Percentiles rank a stretch among this genome's conserved stretches.
Evolutionary conservation across 2,329 filamentous ascomycete species (phyloP).

Genomic region (Sphaceloma murrayae): DNA sequence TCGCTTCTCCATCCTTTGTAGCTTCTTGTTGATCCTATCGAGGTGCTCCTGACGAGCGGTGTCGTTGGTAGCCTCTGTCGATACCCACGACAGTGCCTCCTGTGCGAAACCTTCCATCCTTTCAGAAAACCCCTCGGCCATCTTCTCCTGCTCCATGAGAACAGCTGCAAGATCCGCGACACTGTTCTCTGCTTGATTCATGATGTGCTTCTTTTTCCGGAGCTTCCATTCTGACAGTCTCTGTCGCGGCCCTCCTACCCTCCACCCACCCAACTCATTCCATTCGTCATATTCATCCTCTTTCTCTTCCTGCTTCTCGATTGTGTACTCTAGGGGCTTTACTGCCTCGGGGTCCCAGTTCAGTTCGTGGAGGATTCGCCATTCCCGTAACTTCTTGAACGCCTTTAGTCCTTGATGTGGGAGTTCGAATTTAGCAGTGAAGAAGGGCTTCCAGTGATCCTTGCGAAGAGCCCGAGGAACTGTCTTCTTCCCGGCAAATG

Average conservation of each 20-base stretch:
- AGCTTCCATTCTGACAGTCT: conserved; percentile 27
- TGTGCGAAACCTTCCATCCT: conserved; percentile 18
- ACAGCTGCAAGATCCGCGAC: conserved; percentile 53
- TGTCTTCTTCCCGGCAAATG: conserved; percentile 56
- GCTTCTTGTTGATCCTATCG: conserved; percentile 10
- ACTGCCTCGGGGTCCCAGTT: conserved; percentile 38
- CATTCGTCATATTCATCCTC: conserved; percentile 33
- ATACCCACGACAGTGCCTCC: conserved; percentile 3
- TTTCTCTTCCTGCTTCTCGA: conserved; percentile 27
- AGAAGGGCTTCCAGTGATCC: conserved; percentile 54
- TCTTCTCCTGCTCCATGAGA: conserved; percentile 40
- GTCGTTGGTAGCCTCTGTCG: conserved; percentile 2
- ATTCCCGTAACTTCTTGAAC: conserved; percentile 51
- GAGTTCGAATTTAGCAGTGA: conserved; percentile 47
- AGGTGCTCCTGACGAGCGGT: conserved; percentile 19
- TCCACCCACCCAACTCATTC: conserved; percentile 26
- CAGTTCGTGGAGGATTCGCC: conserved; percentile 49
- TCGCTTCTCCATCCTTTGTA: conserved; percentile 2
- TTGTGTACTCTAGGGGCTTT: conserved; percentile 27
- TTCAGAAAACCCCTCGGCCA: conserved; percentile 23
- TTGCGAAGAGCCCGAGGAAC: conserved; percentile 48
- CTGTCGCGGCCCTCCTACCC: background rate
- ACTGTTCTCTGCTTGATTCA: conserved; percentile 56
- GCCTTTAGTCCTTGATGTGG: conserved; percentile 43
- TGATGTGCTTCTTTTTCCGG: conserved; percentile 44